Percentiles rank a stretch among this genome's conserved stretches.
phyloP scores from a whole-genome alignment of 1,139 yeast species.

The Nakaseomyces sp. region DNA sequence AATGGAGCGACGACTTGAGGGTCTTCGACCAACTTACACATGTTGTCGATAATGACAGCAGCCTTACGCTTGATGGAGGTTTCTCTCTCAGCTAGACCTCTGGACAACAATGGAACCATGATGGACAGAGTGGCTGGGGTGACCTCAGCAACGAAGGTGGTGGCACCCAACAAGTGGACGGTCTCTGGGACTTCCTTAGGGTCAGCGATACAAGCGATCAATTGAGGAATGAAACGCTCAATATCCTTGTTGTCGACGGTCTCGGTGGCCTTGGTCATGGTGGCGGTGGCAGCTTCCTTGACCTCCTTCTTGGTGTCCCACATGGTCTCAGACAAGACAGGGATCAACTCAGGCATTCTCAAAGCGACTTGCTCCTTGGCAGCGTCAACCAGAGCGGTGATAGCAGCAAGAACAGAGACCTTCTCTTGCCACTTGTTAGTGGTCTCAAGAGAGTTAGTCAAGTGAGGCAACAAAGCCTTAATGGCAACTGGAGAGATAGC shows the following conservation, averaged over 20 bases:
- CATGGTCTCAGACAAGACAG: constrained; percentile 97
- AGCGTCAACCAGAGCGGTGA: constrained; percentile 81
- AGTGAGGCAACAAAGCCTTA: constrained; percentile 79
- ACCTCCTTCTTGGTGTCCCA: constrained; percentile 99
- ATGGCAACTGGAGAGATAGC: constrained; percentile 89
- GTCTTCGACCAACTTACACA: constrained; percentile 99
- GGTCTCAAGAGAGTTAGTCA: constrained; percentile 57
- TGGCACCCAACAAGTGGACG: constrained; percentile 97
- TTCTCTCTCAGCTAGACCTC: constrained; percentile 99
- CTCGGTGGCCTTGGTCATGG: constrained; percentile 93
- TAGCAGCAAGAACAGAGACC: constrained; percentile 78
- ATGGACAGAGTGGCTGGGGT: constrained; percentile 98
- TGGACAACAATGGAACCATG: constrained; percentile 96
- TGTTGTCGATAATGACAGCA: constrained; percentile 98
- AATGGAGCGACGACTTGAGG: constrained; percentile 99
- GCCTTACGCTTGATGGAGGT: constrained; percentile 99
- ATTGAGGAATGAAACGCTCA: constrained; percentile 95
- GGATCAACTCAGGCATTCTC: constrained; percentile 99
- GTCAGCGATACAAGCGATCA: constrained; percentile 92
- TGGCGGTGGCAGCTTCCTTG: constrained; percentile 90
- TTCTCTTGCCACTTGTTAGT: constrained; percentile 98
- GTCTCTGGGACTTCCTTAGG: constrained; percentile 98
- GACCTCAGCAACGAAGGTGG: constrained; percentile 98
- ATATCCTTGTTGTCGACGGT: constrained; percentile 99
- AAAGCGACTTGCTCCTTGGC: constrained; percentile 95